Evolutionary conservation across 2,329 filamentous ascomycete species (phyloP), one percentile per base, ranked within the genome.

Genomic region (Blumeriella jaapii): DNA sequence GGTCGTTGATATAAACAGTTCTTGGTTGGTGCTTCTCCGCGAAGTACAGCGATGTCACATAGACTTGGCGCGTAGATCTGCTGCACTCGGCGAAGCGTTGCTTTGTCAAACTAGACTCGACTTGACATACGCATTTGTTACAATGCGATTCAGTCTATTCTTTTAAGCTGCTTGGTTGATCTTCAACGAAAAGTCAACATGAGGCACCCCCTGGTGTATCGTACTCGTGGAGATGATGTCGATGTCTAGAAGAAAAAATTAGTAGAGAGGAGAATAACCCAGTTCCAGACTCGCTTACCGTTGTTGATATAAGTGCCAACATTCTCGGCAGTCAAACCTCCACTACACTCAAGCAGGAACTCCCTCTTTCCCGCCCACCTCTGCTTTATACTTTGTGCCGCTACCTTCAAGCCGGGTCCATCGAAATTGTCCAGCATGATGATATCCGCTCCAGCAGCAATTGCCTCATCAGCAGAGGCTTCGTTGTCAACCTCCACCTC

Each of bases 371-470:
- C 81, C 38, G 70, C 72, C 84, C 85, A 96, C 48, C 77, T 74
- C 53, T 81, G 68, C 63, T 89, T 93, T 45, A 98, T 57, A 48
- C 70, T 77, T 55, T 61, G 69, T 10, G 89, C 83, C 1, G 85
- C 85, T 6, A 69, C 60, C 55, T 76, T 78, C 43, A 95, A 78
- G 1, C 78, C 84, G 1, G 83, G 78, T 1, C 80, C 76, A 0
- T 75, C 78, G 55, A 96, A 98, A 59, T 98, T 98, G 58, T 98
- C 91, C 41, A 98, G 63, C 91, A 98, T 98, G 42, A 98, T 78
- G 13, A 98, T 78, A 57, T 98, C 89, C 0, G 91, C 91, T 1
- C 91, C 91, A 0, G 89, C 89, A 3, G 65, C 73, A 51, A 95
- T 87, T 1, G 91, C 91, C 61, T 93, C 85, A 57, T 95, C 78